phyloP scores from a whole-genome alignment of 257 asterid species.

The Mitragyna speciosa region DNA sequence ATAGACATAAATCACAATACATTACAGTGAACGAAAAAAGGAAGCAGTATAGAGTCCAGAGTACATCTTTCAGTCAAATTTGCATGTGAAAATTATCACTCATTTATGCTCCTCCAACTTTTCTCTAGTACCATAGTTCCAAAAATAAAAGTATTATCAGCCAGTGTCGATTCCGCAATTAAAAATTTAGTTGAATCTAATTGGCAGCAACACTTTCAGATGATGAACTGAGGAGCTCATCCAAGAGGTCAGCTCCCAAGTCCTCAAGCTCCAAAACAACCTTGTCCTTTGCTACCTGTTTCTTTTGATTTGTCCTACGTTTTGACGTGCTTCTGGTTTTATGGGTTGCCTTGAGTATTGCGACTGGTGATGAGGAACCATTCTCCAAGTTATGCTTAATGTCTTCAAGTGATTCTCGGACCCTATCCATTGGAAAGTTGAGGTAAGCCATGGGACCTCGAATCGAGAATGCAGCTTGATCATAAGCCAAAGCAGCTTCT shows the following conservation, averaged over 20 bases:
- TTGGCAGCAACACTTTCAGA: not conserved
- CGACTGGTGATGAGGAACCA: slow-evolving; percentile 28
- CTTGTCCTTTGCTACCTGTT: not conserved
- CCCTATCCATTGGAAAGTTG: slow-evolving; percentile 35
- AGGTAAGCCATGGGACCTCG: slow-evolving; percentile 36
- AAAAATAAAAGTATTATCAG: too few species aligned
- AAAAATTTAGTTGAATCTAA: not conserved
- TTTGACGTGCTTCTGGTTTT: slow-evolving; percentile 14
- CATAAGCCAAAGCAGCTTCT: slow-evolving; percentile 52
- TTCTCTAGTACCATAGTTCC: too few species aligned
- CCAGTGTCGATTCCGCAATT: too few species aligned
- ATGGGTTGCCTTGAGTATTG: slow-evolving; percentile 33
- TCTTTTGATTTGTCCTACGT: slow-evolving; percentile 5
- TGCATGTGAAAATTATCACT: too few species aligned
- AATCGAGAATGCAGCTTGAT: slow-evolving; percentile 46
- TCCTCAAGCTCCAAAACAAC: slow-evolving; percentile 43
- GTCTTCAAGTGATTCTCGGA: slow-evolving; percentile 33
- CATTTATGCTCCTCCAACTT: too few species aligned
- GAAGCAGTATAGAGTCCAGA: too few species aligned
- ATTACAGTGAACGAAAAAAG: too few species aligned
- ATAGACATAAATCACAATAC: too few species aligned
- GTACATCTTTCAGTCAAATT: too few species aligned
- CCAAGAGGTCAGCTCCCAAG: slow-evolving; percentile 35
- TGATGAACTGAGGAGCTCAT: slow-evolving; percentile 26
- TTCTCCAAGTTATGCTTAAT: slow-evolving; percentile 22